A percentile compares a stretch with the other conserved stretches of the same genome.
These are phyloP conservation scores for Aspergillus leporis DNA, from an alignment of 495 filamentous ascomycete genomes.

Conservation along the genomic window DNA sequence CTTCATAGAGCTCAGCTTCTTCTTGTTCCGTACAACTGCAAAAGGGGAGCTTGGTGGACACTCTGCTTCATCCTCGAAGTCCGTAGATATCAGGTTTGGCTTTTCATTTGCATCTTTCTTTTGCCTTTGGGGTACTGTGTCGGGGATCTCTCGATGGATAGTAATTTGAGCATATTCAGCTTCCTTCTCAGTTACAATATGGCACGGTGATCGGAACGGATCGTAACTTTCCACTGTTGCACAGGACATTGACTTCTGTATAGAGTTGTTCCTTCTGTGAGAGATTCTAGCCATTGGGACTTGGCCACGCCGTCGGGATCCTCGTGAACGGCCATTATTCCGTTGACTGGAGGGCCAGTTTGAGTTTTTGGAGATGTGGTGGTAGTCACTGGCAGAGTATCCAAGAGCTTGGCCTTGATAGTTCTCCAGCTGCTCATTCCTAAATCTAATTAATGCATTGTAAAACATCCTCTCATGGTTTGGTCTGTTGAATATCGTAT, in stretches of 20 bases:
- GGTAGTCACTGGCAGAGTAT: constrained; percentile 84
- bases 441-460: constrained; percentile 74
- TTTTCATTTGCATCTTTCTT: constrained; percentile 15
- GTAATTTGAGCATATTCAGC: constrained; percentile 62
- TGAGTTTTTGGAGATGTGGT: constrained; percentile 63
- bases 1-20: constrained; percentile 38
- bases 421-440: constrained; percentile 80
- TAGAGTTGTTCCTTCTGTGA: constrained; percentile 31
- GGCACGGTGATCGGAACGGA: constrained; percentile 72
- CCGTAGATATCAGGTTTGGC: constrained; percentile 29
- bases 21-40: constrained; percentile 36
- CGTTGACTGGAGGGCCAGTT: constrained; percentile 49
- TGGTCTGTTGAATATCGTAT: constrained; percentile 46
- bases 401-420: constrained; percentile 69
- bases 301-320: constrained; percentile 14
- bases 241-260: constrained; percentile 47
- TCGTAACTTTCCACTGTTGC: constrained; percentile 69
- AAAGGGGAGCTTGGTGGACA: constrained; percentile 32
- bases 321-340: constrained; percentile 23
- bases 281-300: constrained; percentile 48
- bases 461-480: constrained; percentile 95
- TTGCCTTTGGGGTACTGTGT: constrained; percentile 6
- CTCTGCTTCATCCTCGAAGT: constrained; percentile 17
- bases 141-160: constrained; percentile 54
- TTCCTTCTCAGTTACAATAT: constrained; percentile 35